These are phyloP conservation scores for Lentinula lateritia DNA, from an alignment of 768 basidiomycete species.

Conservation along the genomic window DNA sequence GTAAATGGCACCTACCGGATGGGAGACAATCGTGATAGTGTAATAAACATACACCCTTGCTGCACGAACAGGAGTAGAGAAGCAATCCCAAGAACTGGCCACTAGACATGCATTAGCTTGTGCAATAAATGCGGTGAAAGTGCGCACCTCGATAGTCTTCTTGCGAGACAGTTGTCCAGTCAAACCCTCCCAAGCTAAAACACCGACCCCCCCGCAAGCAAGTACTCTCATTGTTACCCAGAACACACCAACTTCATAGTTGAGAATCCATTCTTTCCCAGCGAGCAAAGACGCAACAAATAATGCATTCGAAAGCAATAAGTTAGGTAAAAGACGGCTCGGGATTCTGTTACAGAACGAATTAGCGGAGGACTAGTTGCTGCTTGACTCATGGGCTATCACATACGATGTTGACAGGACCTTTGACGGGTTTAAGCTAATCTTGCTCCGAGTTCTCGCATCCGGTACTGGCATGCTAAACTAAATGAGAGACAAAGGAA, in stretches of 20 bases:
- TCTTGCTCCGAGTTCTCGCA: slow-evolving; percentile 62
- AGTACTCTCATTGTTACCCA: slow-evolving; percentile 74
- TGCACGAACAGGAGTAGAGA: slow-evolving; percentile 66
- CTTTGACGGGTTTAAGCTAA: slow-evolving; percentile 51
- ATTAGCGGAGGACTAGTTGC: slow-evolving; percentile 10
- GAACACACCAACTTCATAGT: slow-evolving; percentile 63
- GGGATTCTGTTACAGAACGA: slow-evolving; percentile 38
- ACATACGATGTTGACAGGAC: slow-evolving; percentile 18
- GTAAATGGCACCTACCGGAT: slow-evolving; percentile 45
- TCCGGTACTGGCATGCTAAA: slow-evolving; percentile 46
- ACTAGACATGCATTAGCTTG: slow-evolving; percentile 32
- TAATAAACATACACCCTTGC: slow-evolving; percentile 61
- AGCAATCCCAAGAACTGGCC: slow-evolving; percentile 64
- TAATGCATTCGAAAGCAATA: slow-evolving; percentile 56
- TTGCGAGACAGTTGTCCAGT: slow-evolving; percentile 50
- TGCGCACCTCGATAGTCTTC: slow-evolving; percentile 54
- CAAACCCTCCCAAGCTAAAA: slow-evolving; percentile 53
- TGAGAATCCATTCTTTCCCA: slow-evolving; percentile 62
- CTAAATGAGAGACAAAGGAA: neutral
- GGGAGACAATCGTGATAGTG: slow-evolving; percentile 62
- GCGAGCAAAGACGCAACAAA: slow-evolving; percentile 59
- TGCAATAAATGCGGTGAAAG: neutral
- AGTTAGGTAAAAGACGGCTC: slow-evolving; percentile 45
- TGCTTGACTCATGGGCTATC: neutral
- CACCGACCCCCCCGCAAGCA: slow-evolving; percentile 64